Conservation (phyloP, 2,329 filamentous ascomycete genomes). For the Fusarium nygamai region DNA sequence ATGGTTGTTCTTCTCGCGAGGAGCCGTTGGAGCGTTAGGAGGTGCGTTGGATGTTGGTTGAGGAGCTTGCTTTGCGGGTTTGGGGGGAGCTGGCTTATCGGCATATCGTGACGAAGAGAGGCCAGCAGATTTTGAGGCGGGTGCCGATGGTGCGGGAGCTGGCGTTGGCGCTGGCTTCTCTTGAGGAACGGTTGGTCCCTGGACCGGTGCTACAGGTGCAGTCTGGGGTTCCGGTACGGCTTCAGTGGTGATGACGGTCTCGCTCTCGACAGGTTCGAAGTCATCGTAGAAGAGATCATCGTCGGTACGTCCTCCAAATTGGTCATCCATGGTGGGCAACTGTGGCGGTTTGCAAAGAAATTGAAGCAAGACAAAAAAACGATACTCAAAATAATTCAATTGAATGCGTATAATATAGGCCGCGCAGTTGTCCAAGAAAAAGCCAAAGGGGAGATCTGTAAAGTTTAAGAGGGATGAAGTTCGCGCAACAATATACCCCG, state of each 20-base stretch:
- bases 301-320: constrained; percentile 69
- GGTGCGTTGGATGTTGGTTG: constrained; percentile 41
- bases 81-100: constrained; percentile 42
- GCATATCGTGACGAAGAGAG: constrained; percentile 49
- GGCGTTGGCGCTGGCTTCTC: constrained; percentile 18
- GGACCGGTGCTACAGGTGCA: neutral
- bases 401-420: neutral
- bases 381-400: neutral
- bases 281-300: constrained; percentile 72
- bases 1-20: constrained; percentile 41
- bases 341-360: neutral
- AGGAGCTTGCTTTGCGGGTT: constrained; percentile 30
- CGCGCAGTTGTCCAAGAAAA: neutral
- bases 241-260: constrained; percentile 43
- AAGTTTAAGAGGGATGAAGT: neutral
- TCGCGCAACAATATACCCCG: constrained; percentile 33
- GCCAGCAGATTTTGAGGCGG: constrained; percentile 17
- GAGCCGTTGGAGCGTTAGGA: constrained; percentile 46
- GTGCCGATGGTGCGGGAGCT: constrained; percentile 24
- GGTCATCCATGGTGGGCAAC: constrained; percentile 63
- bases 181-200: neutral
- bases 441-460: neutral
- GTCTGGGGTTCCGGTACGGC: constrained; percentile 12
- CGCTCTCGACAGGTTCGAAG: constrained; percentile 63
- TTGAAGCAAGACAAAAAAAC: neutral